Percentiles rank a stretch among this genome's conserved stretches.
These are phyloP conservation scores for Blastomyces percursus DNA, from an alignment of 2,329 filamentous ascomycete genomes.

Conservation along the genomic window DNA sequence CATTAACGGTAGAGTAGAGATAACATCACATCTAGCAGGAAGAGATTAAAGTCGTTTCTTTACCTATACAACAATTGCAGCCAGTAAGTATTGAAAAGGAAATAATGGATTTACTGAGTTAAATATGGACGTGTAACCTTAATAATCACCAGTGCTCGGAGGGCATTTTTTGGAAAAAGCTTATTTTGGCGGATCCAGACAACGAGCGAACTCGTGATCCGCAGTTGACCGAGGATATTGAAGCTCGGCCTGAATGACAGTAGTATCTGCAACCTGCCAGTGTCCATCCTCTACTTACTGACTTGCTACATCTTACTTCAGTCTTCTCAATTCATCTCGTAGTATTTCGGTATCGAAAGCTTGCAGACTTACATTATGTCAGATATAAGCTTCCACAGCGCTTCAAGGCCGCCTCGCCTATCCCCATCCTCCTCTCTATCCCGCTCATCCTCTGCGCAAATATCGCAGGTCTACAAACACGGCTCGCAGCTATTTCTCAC, in stretches of 20 bases:
- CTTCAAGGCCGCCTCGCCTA: slow-evolving; percentile 43
- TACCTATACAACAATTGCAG: neutral
- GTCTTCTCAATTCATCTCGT: neutral
- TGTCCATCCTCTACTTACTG: neutral
- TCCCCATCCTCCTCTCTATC: slow-evolving; percentile 56
- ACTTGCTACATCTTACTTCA: neutral
- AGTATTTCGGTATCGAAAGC: neutral
- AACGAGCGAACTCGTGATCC: slow-evolving; percentile 1
- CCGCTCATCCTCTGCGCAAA: slow-evolving; percentile 50
- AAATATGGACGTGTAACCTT: too few relatives aligned
- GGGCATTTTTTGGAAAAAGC: neutral
- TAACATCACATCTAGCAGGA: neutral
- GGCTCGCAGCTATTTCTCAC: slow-evolving; percentile 91
- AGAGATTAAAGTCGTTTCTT: neutral
- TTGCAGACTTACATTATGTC: slow-evolving; percentile 7
- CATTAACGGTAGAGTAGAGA: too few relatives aligned
- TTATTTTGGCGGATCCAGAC: too few relatives aligned
- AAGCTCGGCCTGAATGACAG: neutral
- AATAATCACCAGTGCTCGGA: too few relatives aligned
- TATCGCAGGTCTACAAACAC: slow-evolving; percentile 89
- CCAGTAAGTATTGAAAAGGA: neutral
- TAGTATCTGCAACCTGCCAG: neutral
- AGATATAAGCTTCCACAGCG: slow-evolving; percentile 22
- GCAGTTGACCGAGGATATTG: slow-evolving; percentile 3
- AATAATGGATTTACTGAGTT: neutral